phyloP scores from a whole-genome alignment of 164 flowering plant genomes.

The Vitis cinerea region DNA sequence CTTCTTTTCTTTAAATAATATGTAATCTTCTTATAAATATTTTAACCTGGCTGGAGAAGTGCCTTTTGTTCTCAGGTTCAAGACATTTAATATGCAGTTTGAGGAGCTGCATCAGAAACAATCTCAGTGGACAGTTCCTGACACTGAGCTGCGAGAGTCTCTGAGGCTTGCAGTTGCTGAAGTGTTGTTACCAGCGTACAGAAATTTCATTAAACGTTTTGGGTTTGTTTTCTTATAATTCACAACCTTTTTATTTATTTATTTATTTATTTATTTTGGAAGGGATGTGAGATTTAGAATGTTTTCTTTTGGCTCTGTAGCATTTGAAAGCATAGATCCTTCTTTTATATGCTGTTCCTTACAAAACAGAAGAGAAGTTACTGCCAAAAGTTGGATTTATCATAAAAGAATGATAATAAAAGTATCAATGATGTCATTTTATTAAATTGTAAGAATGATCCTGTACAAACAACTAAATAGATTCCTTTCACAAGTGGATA shows the following conservation, averaged over 20 bases:
- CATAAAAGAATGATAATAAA: background rate
- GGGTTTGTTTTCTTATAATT: constrained; percentile 25
- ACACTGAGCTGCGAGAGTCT: constrained; percentile 57
- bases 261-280: background rate
- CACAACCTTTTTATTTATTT: background rate
- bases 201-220: constrained; percentile 50
- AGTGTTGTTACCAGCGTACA: constrained; percentile 55
- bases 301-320: background rate
- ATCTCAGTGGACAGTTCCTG: constrained; percentile 65
- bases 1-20: background rate
- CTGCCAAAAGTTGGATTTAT: background rate
- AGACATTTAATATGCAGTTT: constrained; percentile 53
- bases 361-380: background rate
- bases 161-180: constrained; percentile 57
- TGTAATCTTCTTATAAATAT: background rate
- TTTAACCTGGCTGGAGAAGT: background rate
- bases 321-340: too few species aligned
- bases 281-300: too few species aligned
- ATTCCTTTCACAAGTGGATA: too few species aligned
- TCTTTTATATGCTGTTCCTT: background rate
- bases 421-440: too few species aligned
- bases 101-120: constrained; percentile 67
- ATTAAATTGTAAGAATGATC: background rate
- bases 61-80: constrained; percentile 34
- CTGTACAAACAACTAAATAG: background rate